Evolutionary conservation across 805 yeast genomes (phyloP).

Genomic region (Ogataea saltuana): DNA sequence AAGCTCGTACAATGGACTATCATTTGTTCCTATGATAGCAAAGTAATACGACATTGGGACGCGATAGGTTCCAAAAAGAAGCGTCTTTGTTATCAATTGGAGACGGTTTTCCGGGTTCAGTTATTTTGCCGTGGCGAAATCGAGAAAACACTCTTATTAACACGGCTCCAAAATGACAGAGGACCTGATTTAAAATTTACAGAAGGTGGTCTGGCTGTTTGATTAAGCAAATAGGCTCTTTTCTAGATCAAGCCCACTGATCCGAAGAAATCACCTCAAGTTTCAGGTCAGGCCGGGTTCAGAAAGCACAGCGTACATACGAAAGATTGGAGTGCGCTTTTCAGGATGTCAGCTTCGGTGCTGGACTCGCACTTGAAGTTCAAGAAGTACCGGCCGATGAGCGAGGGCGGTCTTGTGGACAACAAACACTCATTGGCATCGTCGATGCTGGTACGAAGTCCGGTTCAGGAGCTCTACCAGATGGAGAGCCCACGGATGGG

Average conservation of each 20-base stretch:
- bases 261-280: not conserved
- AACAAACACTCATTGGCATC: not conserved
- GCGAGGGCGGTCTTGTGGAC: not conserved
- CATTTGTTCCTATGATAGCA: conserved; percentile 83
- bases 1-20: conserved; percentile 82
- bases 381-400: conserved; percentile 18
- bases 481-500: not conserved
- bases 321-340: not conserved
- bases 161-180: too few relatives aligned
- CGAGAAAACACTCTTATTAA: too few relatives aligned
- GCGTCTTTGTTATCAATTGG: not conserved
- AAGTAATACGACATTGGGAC: conserved; percentile 74
- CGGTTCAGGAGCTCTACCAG: not conserved
- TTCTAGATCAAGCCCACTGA: not conserved
- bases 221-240: too few relatives aligned
- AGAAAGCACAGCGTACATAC: not conserved
- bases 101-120: too few relatives aligned
- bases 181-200: too few relatives aligned
- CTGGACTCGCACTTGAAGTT: conserved; percentile 20
- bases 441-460: not conserved
- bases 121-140: too few relatives aligned
- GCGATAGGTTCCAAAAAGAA: not conserved
- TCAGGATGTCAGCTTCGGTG: conserved; percentile 13
- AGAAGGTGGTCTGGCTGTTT: too few relatives aligned
- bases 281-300: not conserved